These are phyloP conservation scores for Dujonia santamariae DNA, from an alignment of 1,139 yeast genomes.

Conservation along the genomic window DNA sequence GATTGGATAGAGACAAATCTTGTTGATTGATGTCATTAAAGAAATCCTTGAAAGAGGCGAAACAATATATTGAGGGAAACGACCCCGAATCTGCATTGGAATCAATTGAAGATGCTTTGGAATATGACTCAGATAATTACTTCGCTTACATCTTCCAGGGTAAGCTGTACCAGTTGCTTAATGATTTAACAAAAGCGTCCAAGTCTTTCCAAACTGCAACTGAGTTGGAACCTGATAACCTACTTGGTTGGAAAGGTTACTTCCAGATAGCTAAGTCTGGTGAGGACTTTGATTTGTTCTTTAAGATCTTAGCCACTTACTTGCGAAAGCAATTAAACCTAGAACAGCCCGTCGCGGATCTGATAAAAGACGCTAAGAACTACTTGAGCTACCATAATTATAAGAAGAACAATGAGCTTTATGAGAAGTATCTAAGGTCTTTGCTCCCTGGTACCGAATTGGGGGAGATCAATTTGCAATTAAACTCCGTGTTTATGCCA, in stretches of 20 bases:
- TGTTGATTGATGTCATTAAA: conserved; percentile 37
- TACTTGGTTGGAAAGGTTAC: conserved; percentile 83
- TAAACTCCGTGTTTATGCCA: conserved; percentile 49
- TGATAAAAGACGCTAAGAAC: conserved; percentile 42
- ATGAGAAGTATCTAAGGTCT: conserved; percentile 47
- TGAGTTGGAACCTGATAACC: conserved; percentile 48
- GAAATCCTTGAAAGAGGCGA: conserved; percentile 55
- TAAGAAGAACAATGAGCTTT: conserved; percentile 26
- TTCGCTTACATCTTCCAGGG: conserved; percentile 67
- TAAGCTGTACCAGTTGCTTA: conserved; percentile 48
- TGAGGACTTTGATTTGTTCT: conserved; percentile 44
- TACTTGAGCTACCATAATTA: conserved; percentile 39
- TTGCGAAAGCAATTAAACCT: conserved; percentile 26
- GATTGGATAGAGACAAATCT: no score
- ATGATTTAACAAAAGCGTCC: conserved; percentile 42
- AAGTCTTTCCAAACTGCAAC: conserved; percentile 56
- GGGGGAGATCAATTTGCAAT: conserved; percentile 53
- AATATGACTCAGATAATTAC: conserved; percentile 55
- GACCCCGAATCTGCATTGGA: conserved; percentile 61
- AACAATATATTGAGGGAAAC: conserved; percentile 50
- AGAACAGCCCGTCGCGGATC: conserved; percentile 40
- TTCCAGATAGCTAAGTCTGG: conserved; percentile 37
- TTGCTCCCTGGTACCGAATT: conserved; percentile 64
- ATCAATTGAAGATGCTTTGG: conserved; percentile 48
- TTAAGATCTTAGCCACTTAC: conserved; percentile 35